A percentile compares a stretch with the other conserved stretches of the same genome.
These are phyloP conservation scores for Mycena crocata DNA, from an alignment of 768 basidiomycete genomes.

Conservation along the genomic window DNA sequence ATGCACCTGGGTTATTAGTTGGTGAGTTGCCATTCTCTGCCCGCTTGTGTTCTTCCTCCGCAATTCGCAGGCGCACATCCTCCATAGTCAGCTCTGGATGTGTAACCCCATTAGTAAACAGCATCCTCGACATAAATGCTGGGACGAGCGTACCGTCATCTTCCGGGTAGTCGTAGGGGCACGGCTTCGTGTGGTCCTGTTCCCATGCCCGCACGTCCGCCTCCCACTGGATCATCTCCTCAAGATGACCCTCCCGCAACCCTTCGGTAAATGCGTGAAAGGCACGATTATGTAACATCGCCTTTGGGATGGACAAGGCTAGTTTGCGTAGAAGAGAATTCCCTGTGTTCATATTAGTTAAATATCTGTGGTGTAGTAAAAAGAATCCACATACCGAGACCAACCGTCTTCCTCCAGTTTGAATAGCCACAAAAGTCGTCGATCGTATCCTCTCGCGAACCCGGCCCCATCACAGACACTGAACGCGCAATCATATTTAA, in stretches of 20 bases:
- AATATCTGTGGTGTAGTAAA: no score
- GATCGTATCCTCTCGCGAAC: conserved; percentile 27
- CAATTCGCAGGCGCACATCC: conserved; percentile 19
- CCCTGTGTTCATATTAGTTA: not conserved
- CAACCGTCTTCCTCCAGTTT: conserved; percentile 26
- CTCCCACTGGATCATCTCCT: conserved; percentile 32
- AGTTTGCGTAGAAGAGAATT: conserved; percentile 22
- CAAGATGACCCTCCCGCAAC: conserved; percentile 20
- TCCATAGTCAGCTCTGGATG: conserved; percentile 24
- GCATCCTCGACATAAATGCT: not conserved
- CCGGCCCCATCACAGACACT: conserved; percentile 33
- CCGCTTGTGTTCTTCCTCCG: conserved; percentile 31
- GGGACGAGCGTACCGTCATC: conserved; percentile 22
- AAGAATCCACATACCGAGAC: not conserved
- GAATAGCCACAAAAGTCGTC: conserved; percentile 33
- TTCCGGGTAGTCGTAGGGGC: conserved; percentile 32
- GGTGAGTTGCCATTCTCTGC: not conserved
- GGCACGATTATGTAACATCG: conserved; percentile 25
- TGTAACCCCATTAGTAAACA: not conserved
- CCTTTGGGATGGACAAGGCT: conserved; percentile 28
- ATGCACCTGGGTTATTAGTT: conserved; percentile 18
- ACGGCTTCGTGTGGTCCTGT: conserved; percentile 15
- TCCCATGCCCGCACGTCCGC: conserved; percentile 26
- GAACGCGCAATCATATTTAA: conserved; percentile 30
- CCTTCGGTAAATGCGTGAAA: conserved; percentile 30